Conservation (phyloP, 2,329 filamentous ascomycete species). For the Colletotrichum destructivum region DNA sequence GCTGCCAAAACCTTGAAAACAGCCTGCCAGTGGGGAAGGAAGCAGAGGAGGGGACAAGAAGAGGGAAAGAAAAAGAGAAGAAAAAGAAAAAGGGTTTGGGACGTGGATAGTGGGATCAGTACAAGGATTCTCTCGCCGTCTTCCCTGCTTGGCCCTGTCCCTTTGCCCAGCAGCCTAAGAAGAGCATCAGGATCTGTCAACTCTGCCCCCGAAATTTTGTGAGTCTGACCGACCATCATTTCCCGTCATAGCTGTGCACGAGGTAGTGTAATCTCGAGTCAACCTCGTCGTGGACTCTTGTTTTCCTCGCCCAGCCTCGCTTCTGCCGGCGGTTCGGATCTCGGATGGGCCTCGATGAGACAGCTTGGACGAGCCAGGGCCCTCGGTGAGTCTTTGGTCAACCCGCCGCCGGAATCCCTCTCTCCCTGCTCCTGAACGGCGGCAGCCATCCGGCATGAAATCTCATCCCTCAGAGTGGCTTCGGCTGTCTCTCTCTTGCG, state of each 20-base stretch:
- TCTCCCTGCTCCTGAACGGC: slow-evolving; percentile 7
- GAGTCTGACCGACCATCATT: slow-evolving; percentile 12
- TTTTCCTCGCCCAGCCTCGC: slow-evolving; percentile 4
- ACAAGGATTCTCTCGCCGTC: slow-evolving; percentile 27
- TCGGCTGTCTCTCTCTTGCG: background rate
- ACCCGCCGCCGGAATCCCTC: background rate
- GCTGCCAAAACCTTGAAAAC: slow-evolving; percentile 4
- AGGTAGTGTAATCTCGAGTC: slow-evolving; percentile 6
- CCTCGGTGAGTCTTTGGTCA: slow-evolving; percentile 2
- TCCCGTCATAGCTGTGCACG: slow-evolving; percentile 8
- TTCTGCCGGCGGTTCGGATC: slow-evolving; percentile 24
- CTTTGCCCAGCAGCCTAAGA: background rate
- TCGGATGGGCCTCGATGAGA: slow-evolving; percentile 1
- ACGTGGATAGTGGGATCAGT: slow-evolving; percentile 16
- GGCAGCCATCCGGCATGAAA: background rate
- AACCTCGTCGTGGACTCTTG: background rate
- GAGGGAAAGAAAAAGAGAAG: background rate
- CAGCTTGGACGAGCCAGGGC: background rate
- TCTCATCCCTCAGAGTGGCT: background rate
- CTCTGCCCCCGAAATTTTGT: slow-evolving; percentile 2
- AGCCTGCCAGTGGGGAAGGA: background rate
- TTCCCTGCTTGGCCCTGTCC: slow-evolving; percentile 19
- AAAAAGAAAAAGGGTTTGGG: slow-evolving; percentile 8
- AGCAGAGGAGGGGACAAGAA: background rate
- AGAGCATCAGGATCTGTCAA: background rate